These are phyloP conservation scores for Primulina tabacum DNA, from an alignment of 257 asterid species.

Conservation along the genomic window DNA sequence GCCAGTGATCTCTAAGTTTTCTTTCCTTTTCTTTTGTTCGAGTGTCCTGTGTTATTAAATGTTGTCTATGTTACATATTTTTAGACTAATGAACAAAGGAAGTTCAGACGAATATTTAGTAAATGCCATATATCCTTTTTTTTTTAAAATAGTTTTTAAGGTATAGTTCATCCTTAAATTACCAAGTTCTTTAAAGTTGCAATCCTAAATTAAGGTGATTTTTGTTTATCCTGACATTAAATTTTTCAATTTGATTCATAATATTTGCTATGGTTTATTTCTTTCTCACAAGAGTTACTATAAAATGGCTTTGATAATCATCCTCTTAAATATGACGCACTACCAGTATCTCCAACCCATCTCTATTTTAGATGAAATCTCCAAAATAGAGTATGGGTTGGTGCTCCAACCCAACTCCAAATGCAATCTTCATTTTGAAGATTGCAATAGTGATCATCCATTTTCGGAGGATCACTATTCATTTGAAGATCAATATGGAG, in stretches of 20 bases:
- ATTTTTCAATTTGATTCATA: neutral
- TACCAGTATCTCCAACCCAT: too few relatives aligned
- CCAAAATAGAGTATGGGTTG: too few relatives aligned
- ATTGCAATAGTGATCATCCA: too few relatives aligned
- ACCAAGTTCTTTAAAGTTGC: neutral
- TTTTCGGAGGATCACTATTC: too few relatives aligned
- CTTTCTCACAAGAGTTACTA: neutral
- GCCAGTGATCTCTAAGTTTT: slow-evolving; percentile 12
- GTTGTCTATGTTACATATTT: neutral
- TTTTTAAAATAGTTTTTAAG: neutral
- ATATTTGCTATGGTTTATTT: neutral
- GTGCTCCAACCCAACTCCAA: too few relatives aligned
- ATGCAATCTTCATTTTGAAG: too few relatives aligned
- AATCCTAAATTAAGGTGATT: neutral
- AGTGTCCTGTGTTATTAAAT: too few relatives aligned
- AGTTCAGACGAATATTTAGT: too few relatives aligned
- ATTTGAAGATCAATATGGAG: too few relatives aligned
- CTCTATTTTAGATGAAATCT: too few relatives aligned
- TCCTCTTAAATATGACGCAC: neutral
- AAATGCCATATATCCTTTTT: too few relatives aligned
- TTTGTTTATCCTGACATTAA: neutral
- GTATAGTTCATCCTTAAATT: neutral
- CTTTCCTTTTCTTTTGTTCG: neutral
- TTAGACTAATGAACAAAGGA: too few relatives aligned
- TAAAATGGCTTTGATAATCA: neutral